Conservation (phyloP, 768 basidiomycete genomes). For the Gelatoporia subvermispora region DNA sequence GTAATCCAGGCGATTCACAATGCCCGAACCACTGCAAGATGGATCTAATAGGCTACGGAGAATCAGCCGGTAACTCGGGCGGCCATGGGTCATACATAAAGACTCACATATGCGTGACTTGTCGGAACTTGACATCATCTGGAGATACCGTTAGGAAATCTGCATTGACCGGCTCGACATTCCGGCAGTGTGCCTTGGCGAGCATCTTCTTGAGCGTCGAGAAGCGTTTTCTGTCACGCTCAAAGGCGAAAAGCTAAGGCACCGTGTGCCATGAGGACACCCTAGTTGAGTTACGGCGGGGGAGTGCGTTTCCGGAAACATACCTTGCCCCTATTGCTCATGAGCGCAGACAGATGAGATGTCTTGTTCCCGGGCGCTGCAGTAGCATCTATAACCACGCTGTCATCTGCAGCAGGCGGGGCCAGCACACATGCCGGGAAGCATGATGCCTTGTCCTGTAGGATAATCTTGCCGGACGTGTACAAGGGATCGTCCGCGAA, state of each 20-base stretch:
- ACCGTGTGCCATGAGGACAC: neutral
- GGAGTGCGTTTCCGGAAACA: slow-evolving; percentile 11
- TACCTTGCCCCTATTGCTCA: slow-evolving; percentile 80
- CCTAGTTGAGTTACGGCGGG: neutral
- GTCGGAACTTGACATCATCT: slow-evolving; percentile 49
- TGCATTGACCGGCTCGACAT: slow-evolving; percentile 66
- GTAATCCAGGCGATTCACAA: slow-evolving; percentile 85
- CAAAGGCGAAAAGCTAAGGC: slow-evolving; percentile 77
- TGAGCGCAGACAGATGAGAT: slow-evolving; percentile 84
- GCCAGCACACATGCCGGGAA: slow-evolving; percentile 88
- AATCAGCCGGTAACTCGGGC: slow-evolving; percentile 1
- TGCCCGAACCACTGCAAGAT: slow-evolving; percentile 93
- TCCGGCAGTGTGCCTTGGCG: slow-evolving; percentile 74
- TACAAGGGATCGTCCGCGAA: slow-evolving; percentile 75
- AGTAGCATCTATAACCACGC: slow-evolving; percentile 84
- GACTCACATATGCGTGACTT: slow-evolving; percentile 83
- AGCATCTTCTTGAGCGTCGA: slow-evolving; percentile 84
- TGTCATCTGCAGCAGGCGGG: slow-evolving; percentile 50
- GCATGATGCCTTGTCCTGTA: slow-evolving; percentile 98
- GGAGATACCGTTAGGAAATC: slow-evolving; percentile 88
- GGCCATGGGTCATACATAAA: neutral
- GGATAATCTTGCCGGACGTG: slow-evolving; percentile 73
- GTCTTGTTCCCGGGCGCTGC: slow-evolving; percentile 99
- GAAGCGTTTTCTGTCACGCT: slow-evolving; percentile 79
- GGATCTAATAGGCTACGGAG: slow-evolving; percentile 78